Base-by-base conservation (phyloP, 176 grass and related monocot genomes). In the Alopecurus myosuroides region DNA sequence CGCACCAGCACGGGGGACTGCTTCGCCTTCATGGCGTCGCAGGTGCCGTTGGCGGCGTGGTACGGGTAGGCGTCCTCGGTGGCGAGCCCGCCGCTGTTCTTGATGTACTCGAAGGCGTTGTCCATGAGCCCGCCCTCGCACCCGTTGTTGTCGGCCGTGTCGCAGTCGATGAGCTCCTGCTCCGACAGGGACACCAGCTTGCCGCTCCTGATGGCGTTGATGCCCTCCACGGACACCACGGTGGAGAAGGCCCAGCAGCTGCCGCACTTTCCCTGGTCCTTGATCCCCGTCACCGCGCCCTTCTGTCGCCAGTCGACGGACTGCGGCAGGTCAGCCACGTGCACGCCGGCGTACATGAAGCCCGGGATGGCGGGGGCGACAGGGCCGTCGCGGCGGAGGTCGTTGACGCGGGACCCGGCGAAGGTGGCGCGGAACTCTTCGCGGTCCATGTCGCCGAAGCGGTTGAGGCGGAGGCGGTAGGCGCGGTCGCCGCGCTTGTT, bases 71-170 rank as follows among this genome's bases (percentile, higher is more conserved):
- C 68, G 3, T 67, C 44, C 85, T 92, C 93, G 19, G 82, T 92
- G 48, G 93, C 92, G 74, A 95, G 83, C 18, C 93, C 83, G 9
- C 90, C 85, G 22, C 19, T 70, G 30, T 40, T 25, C 79, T 90
- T 90, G 82, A 95, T 90, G 85, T 79, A 95, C 52, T 92, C 93
- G 28, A 95, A 92, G 73, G 93, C 93, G 86, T 92, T 88, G 74
- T 95, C 90, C 93, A 92, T 92, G 2, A 95, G 74, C 9, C 93
- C 93, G 34, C 93, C 90, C 41, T 88, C 31, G 76, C 90, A 92
- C 40, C 85, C 90, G 37, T 70, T 85, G 48, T 78, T 90, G 79
- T 92, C 85, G 1, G 29, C 81, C 20, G 66, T 88, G 82, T 95
- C 93, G 30, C 93, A 92, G 68, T 95, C 93, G 19, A 95, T 11